These are phyloP conservation scores for Hyaloperonospora brassicae DNA, from an alignment of 352 stramenopile species.

Conservation along the genomic window DNA sequence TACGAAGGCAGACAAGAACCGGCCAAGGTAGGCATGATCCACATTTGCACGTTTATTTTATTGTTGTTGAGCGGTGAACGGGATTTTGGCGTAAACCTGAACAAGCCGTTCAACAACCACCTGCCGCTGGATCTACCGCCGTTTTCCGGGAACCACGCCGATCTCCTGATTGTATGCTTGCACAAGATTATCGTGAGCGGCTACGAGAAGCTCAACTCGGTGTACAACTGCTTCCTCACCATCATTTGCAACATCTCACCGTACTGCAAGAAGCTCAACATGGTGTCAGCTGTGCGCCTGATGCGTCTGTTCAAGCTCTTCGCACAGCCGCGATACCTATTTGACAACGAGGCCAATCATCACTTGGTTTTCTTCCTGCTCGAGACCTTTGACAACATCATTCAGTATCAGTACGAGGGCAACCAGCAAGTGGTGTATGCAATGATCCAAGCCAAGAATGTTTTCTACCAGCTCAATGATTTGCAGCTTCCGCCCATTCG, in stretches of 20 bases:
- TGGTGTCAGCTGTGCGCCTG: slow-evolving; percentile 92
- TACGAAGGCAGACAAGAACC: slow-evolving; percentile 92
- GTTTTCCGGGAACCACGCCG: slow-evolving; percentile 93
- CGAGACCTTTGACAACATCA: slow-evolving; percentile 99
- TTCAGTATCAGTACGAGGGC: slow-evolving; percentile 97
- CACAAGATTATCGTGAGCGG: slow-evolving; percentile 98
- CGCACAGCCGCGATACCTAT: slow-evolving; percentile 88
- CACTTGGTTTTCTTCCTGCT: slow-evolving; percentile 93
- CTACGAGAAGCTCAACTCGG: slow-evolving; percentile 92
- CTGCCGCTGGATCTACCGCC: slow-evolving; percentile 91
- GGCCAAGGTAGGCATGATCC: slow-evolving; percentile 92
- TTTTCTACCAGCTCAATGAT: slow-evolving; percentile 89
- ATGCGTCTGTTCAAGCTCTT: slow-evolving; percentile 98
- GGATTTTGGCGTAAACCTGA: slow-evolving; percentile 95
- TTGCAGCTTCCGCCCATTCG: slow-evolving; percentile 86
- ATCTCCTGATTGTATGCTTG: slow-evolving; percentile 95
- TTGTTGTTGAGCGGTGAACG: slow-evolving; percentile 95
- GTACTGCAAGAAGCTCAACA: slow-evolving; percentile 95
- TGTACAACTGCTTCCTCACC: slow-evolving; percentile 98
- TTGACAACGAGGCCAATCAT: slow-evolving; percentile 93
- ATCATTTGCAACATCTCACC: slow-evolving; percentile 98
- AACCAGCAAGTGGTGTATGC: slow-evolving; percentile 98
- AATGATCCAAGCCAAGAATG: slow-evolving; percentile 94
- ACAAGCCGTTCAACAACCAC: slow-evolving; percentile 92
- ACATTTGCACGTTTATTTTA: slow-evolving; percentile 98